Base-by-base conservation (phyloP, 2,329 filamentous ascomycete genomes). In the Metarhizium guizhouense region DNA sequence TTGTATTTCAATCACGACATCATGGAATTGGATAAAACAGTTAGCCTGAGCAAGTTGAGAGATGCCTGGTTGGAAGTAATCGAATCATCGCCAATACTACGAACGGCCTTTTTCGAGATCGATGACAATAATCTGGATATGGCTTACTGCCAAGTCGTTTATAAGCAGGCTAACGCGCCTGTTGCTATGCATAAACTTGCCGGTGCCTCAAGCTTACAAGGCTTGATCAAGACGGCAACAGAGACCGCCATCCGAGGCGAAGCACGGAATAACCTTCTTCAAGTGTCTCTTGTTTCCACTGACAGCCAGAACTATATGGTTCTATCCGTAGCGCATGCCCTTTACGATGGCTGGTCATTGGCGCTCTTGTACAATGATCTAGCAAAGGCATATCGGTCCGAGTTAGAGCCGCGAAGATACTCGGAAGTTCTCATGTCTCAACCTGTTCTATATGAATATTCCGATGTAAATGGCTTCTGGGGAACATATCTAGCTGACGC, bases 341-440 rank as follows among this genome's bases (percentile, higher is more conserved):
- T 96, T 20, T 96, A 96, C 61, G 92, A 96, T 65, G 92, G 92
- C 0, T 91, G 86, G 82, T 95, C 91, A 3, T 78, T 96, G 13
- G 75, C 77, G 3, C 72, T 95, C 16, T 70, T 96, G 1, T 90
- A 94, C 62, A 74, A 79, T 47, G 84, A 94, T 63, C 78, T 96
- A 1, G 69, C 77, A 16, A 74, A 70, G n/a, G 83, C 85, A 2
- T 95, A 95, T 59, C 51, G 73, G 4, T 73, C 74, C 4, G 59
- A 67, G 0, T 66, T 73, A 11, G 60, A 62, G 3, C 42, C 67
- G 1, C 76, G 83, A 4, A 73, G 76, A 10, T 67, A 73, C 2
- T 53, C 59, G 4, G 62, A 59, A 2, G 56, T 64, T 0, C 49
- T 66, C 1, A 45, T 57, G 0, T 63, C 61, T 0, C 56, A 60